A percentile compares a stretch with the other conserved stretches of the same genome.
Evolutionary conservation across 148 eudicot species (phyloP).

Genomic region (Hydrangea macrophylla): DNA sequence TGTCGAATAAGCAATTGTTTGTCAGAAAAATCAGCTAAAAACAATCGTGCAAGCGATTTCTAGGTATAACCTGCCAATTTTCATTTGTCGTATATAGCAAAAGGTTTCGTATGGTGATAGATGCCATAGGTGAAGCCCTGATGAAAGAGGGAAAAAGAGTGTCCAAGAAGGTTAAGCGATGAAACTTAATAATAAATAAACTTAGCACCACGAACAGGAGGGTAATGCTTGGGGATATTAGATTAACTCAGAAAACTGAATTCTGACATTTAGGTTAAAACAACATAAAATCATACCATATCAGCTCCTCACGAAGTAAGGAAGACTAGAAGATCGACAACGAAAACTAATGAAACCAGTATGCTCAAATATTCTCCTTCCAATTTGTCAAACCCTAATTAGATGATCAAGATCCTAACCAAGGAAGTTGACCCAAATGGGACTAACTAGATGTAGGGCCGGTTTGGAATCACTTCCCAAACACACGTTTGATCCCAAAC

Average conservation of each 20-base stretch:
- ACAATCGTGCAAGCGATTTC: slow-evolving; percentile 1
- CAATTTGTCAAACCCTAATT: not conserved
- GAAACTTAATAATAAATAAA: not conserved
- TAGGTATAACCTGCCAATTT: slow-evolving; percentile 68
- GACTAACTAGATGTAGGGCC: no score
- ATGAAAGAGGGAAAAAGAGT: slow-evolving; percentile 8
- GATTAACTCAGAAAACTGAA: not conserved
- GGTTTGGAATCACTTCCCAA: no score
- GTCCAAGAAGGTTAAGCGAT: not conserved
- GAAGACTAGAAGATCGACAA: not conserved
- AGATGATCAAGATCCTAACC: not conserved
- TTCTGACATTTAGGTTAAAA: not conserved
- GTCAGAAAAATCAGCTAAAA: slow-evolving; percentile 8
- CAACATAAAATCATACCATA: not conserved
- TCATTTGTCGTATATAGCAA: slow-evolving; percentile 84
- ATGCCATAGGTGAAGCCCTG: slow-evolving; percentile 98
- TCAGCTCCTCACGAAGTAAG: not conserved
- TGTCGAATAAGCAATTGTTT: slow-evolving; percentile 17
- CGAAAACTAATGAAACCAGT: not conserved
- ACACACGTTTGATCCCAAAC: no score
- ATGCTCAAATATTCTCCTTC: not conserved
- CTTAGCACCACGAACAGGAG: not conserved
- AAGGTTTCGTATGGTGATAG: slow-evolving; percentile 85
- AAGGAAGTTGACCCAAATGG: not conserved
- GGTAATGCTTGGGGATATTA: not conserved